phyloP scores from a whole-genome alignment of 2,329 filamentous ascomycete genomes.

The Dichotomopilus funicola region DNA sequence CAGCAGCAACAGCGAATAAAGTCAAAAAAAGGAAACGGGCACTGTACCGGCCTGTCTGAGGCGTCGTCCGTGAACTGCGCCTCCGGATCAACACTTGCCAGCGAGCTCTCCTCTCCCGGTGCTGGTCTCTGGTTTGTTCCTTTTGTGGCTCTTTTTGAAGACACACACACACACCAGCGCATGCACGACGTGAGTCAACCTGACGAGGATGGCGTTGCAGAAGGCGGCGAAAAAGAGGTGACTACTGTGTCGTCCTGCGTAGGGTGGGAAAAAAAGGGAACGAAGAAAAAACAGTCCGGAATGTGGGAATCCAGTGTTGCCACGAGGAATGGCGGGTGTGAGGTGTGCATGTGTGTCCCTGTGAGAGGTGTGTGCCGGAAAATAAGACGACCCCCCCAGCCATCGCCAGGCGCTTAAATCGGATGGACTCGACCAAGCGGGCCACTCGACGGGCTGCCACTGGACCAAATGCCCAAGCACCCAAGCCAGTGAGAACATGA shows the following conservation, averaged over 20 bases:
- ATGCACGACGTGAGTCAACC: conserved; percentile 12
- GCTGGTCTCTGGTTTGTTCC: not conserved
- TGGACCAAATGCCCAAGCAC: conserved; percentile 30
- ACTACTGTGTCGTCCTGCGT: no score
- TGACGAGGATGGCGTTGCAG: conserved; percentile 9
- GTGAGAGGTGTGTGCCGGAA: conserved; percentile 29
- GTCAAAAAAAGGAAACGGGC: no score
- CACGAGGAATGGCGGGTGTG: conserved; percentile 14
- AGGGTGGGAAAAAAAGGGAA: conserved; percentile 4
- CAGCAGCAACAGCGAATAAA: conserved; percentile 1
- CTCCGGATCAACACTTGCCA: not conserved
- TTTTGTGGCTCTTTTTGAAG: not conserved
- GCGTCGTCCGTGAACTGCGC: not conserved
- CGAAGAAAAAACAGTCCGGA: conserved; percentile 12
- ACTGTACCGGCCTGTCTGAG: no score
- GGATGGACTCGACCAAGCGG: conserved; percentile 29
- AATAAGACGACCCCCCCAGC: conserved; percentile 35
- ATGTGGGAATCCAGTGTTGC: conserved; percentile 12
- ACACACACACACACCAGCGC: conserved; percentile 4
- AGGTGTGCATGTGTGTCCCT: no score
- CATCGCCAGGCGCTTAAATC: conserved; percentile 38
- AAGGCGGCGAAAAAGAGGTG: not conserved
- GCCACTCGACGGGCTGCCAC: conserved; percentile 39
- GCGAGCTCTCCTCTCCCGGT: no score
- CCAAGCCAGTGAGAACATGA: not conserved